Evolutionary conservation across 2,329 filamentous ascomycete species (phyloP), one percentile per base, ranked within the genome.

Genomic region (Phyllosticta citribraziliensis): DNA sequence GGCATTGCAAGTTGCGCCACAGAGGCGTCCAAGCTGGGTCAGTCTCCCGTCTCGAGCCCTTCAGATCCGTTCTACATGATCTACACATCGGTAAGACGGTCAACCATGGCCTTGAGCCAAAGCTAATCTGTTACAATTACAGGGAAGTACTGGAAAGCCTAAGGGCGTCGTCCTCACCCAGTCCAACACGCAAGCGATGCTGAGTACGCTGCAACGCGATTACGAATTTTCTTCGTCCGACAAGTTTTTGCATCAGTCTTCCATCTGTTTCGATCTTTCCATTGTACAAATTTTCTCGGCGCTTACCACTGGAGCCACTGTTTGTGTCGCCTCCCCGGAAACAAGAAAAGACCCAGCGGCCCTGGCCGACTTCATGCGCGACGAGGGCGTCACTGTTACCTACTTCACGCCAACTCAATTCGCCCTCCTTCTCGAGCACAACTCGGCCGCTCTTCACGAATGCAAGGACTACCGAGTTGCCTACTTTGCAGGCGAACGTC

Each of bases 241-340:
- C 24, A 55, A 19, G 11, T 47, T 53, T 40, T 40, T 59, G 51
- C 33, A 53, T 24, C 57, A 59, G 10, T 53, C 50, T 12, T 59
- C 57, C 6, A 25, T 35, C 50, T 74, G 71, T 3, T 78, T 79
- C 57, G 75, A 78, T 63, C 68, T 72, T n/a, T 73, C 70, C 20
- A 66, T 78, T 2, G 65, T 72, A 60, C 77, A 79, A 62, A 72
- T 76, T 3, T 73, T 78, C 55, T 68, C 67, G 8, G 75, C 76
- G 1, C 66, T 80, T n/a, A 70, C 72, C 64, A 64, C 69, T 24
- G 78, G 78, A 50, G 77, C 73, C 1, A 69, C 63, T 2, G 59
- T 80, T 0, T 64, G 70, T 20, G 64, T 81, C 4, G 74, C 71
- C 0, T 67, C 73, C 0, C 55, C 64, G 4, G 56, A 63, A 0